Base-by-base conservation (phyloP, 2,329 filamentous ascomycete species). In the Zelopaecilomyces penicillatus region DNA sequence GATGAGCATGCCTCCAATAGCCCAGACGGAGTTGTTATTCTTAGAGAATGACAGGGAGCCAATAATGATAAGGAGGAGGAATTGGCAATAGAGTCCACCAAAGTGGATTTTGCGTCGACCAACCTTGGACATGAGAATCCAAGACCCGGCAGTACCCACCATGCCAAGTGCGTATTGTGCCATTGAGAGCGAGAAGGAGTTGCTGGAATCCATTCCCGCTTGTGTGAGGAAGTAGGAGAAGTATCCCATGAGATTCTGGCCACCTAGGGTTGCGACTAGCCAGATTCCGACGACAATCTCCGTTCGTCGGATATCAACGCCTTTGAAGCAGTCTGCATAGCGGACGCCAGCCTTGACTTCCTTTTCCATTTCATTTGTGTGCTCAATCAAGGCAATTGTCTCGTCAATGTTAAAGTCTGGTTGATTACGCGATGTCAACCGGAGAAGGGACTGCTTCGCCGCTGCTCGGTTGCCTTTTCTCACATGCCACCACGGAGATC, bases 401-500 rank as follows among this genome's bases (percentile, higher is more conserved):
- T 47, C 37, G 46, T 75, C 68, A 4, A 60, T 57, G 48, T 74
- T 67, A 50, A 73, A 70, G 29, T 53, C 50, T 26, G 62, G 55
- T 45, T 65, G 58, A 47, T 63, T 60, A 30, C 51, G 55, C 4
- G 62, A 66, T 0, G 67, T 70, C 3, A 75, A 62, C 11, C 70
- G 62, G 28, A 66, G 48, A 0, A 75, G 56, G 2, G 69, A 64
- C 11, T 57, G 57, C 39, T 62, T 65, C 0, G 73, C 72, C 1
- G 62, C 65, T 0, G 61, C 62, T 12, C 61, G 57, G 40, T 67
- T 59, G 9, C 64, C 65, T 30, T 72, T 66, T 10, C 73, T 65
- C 39, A 76, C 60, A 34, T 70, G 57, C 69, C 70, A 76, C 71
- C 73, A 76, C 0, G 73, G 73, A 1, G 69, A 73, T 36, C 65